phyloP scores from a whole-genome alignment of 352 stramenopile species.

The Peronospora belbahrii region DNA sequence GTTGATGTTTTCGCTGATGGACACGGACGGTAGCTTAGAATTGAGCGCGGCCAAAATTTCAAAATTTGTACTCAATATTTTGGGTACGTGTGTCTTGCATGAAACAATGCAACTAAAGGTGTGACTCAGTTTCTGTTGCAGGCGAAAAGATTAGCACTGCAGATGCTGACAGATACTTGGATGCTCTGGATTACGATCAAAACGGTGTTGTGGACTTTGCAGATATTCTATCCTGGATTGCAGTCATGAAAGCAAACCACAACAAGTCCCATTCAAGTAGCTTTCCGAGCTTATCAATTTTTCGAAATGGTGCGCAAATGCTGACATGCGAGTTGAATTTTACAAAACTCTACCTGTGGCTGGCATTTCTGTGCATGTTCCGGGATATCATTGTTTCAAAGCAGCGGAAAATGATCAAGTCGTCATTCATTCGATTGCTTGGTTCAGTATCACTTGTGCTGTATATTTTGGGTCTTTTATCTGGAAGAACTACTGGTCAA shows the following conservation, averaged over 20 bases:
- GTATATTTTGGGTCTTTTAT: constrained; percentile 21
- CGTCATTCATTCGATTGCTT: constrained; percentile 21
- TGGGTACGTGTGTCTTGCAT: constrained; percentile 30
- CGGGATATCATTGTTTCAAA: constrained; percentile 32
- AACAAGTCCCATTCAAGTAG: constrained; percentile 18
- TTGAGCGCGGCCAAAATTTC: constrained; percentile 45
- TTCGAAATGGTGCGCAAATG: constrained; percentile 13
- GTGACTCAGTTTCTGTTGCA: constrained; percentile 11
- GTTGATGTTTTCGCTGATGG: constrained; percentile 74
- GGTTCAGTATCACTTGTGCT: constrained; percentile 20
- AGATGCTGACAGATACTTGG: constrained; percentile 49
- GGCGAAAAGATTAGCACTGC: constrained; percentile 46
- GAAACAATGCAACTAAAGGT: neutral
- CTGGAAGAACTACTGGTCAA: constrained; percentile 3
- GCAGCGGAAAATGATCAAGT: constrained; percentile 27
- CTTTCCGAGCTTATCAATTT: constrained; percentile 11
- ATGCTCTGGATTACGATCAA: constrained; percentile 65
- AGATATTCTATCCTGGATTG: constrained; percentile 70
- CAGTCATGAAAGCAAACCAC: constrained; percentile 64
- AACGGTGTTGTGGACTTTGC: constrained; percentile 69
- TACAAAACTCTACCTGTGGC: constrained; percentile 22
- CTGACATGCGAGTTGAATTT: constrained; percentile 8
- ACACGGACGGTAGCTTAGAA: constrained; percentile 65
- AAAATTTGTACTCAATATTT: constrained; percentile 68
- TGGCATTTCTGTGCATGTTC: constrained; percentile 28